Evolutionary conservation across 768 basidiomycete species (phyloP).

Genomic region (Leccinum longicurvipes): DNA sequence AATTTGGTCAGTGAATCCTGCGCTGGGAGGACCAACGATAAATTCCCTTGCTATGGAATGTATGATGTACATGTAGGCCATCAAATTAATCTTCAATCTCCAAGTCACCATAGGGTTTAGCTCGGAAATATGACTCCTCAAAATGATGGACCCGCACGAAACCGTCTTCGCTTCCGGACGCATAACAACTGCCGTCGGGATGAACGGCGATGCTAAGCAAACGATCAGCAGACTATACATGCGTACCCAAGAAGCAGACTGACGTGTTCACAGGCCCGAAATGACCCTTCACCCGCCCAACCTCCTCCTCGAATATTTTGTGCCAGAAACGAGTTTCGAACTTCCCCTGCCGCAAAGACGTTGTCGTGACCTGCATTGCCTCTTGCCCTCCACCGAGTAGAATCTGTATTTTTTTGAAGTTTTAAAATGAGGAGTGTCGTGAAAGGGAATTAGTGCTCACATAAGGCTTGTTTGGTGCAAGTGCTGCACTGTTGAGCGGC

Average conservation of each 20-base stretch:
- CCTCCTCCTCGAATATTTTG: slow-evolving; percentile 93
- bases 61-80: slow-evolving; percentile 3
- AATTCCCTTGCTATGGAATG: slow-evolving; percentile 4
- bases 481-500: slow-evolving; percentile 89
- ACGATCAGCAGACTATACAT: slow-evolving; percentile 2
- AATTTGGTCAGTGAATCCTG: background rate
- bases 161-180: slow-evolving; percentile 96
- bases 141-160: slow-evolving; percentile 90
- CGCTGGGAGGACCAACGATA: background rate
- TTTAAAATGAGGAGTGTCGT: background rate
- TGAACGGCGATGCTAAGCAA: slow-evolving; percentile 81
- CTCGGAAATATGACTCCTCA: slow-evolving; percentile 91
- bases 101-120: slow-evolving; percentile 87
- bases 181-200: slow-evolving; percentile 82
- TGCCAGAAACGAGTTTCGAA: slow-evolving; percentile 99
- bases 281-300: slow-evolving; percentile 95
- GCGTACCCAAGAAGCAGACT: slow-evolving; percentile 32
- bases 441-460: slow-evolving; percentile 38
- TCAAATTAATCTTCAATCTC: slow-evolving; percentile 59
- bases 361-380: slow-evolving; percentile 96
- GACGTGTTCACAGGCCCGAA: slow-evolving; percentile 97
- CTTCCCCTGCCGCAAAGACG: slow-evolving; percentile 89
- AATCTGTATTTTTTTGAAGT: slow-evolving; percentile 43
- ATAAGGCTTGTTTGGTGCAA: slow-evolving; percentile 82
- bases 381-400: slow-evolving; percentile 97